phyloP scores from a whole-genome alignment of 2,329 filamentous ascomycete genomes.

The Neofusicoccum umdonicola region DNA sequence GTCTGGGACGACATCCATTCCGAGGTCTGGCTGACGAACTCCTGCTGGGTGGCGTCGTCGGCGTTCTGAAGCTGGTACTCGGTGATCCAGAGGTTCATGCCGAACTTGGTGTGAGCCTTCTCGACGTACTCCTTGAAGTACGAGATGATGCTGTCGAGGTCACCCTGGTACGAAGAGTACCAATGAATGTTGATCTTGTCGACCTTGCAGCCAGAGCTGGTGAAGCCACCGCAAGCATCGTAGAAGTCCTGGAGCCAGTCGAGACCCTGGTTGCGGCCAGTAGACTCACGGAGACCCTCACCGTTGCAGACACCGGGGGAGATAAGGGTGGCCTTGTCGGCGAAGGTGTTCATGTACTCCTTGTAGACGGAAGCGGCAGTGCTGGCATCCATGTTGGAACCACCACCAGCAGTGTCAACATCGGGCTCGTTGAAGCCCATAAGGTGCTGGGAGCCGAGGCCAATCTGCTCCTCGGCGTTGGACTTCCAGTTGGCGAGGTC shows the following conservation, averaged over 20 bases:
- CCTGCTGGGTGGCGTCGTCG: slow-evolving; percentile 39
- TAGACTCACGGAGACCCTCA: slow-evolving; percentile 25
- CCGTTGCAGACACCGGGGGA: slow-evolving; percentile 64
- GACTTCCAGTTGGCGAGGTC: slow-evolving; percentile 52
- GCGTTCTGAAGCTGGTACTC: slow-evolving; percentile 59
- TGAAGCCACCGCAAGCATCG: slow-evolving; percentile 52
- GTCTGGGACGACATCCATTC: slow-evolving; percentile 41
- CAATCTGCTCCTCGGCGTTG: slow-evolving; percentile 54
- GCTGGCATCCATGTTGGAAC: slow-evolving; percentile 57
- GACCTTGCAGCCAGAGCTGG: slow-evolving; percentile 47
- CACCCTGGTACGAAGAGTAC: slow-evolving; percentile 49
- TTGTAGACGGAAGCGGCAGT: slow-evolving; percentile 55
- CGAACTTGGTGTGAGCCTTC: slow-evolving; percentile 38
- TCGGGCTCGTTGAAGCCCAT: slow-evolving; percentile 75
- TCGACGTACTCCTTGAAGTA: slow-evolving; percentile 57
- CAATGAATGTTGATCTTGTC: slow-evolving; percentile 65
- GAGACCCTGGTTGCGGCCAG: slow-evolving; percentile 45
- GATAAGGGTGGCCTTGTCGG: slow-evolving; percentile 54
- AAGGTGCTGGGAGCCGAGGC: slow-evolving; percentile 54
- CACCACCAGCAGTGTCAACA: slow-evolving; percentile 52
- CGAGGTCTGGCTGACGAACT: slow-evolving; percentile 53
- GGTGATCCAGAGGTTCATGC: slow-evolving; percentile 58
- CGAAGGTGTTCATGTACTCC: slow-evolving; percentile 55
- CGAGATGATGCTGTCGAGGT: slow-evolving; percentile 41
- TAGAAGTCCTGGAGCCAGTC: slow-evolving; percentile 58